Evolutionary conservation across 257 asterid genomes (phyloP).

Genomic region (Jasminum sambac): DNA sequence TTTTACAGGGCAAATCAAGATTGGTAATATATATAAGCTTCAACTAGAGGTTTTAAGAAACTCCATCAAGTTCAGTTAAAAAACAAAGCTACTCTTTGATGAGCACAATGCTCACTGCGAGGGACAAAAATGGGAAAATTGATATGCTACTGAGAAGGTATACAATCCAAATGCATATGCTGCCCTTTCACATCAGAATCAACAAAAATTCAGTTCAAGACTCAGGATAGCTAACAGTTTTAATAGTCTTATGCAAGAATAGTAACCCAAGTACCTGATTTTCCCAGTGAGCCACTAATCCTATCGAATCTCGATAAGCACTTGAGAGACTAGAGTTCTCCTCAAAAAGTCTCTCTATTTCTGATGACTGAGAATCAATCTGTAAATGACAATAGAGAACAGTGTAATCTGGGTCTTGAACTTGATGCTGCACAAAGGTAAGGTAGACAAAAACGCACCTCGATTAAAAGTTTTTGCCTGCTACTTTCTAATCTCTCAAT

Average conservation of each 20-base stretch:
- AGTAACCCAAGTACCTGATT: constrained; percentile 60
- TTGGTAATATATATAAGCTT: neutral
- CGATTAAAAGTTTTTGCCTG: constrained; percentile 84
- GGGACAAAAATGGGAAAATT: neutral
- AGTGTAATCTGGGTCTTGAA: constrained; percentile 33
- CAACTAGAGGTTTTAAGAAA: constrained; percentile 6
- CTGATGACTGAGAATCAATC: constrained; percentile 97
- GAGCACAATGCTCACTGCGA: neutral
- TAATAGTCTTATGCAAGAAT: constrained; percentile 5
- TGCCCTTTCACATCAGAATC: constrained; percentile 8
- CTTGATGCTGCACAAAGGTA: constrained; percentile 24
- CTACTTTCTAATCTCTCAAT: constrained; percentile 87
- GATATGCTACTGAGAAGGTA: neutral
- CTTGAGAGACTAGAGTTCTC: constrained; percentile 77
- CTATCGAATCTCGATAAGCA: constrained; percentile 79
- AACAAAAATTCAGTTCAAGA: neutral
- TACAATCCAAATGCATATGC: neutral
- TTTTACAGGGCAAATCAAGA: constrained; percentile 5
- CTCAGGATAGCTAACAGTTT: constrained; percentile 8
- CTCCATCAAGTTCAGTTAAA: neutral
- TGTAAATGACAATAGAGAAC: constrained; percentile 34
- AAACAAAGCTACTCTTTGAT: neutral
- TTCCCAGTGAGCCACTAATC: constrained; percentile 77
- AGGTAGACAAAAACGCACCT: constrained; percentile 47
- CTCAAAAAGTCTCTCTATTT: constrained; percentile 86